Evolutionary conservation across 2,329 filamentous ascomycete species (phyloP).

Genomic region (Amphichorda felina): DNA sequence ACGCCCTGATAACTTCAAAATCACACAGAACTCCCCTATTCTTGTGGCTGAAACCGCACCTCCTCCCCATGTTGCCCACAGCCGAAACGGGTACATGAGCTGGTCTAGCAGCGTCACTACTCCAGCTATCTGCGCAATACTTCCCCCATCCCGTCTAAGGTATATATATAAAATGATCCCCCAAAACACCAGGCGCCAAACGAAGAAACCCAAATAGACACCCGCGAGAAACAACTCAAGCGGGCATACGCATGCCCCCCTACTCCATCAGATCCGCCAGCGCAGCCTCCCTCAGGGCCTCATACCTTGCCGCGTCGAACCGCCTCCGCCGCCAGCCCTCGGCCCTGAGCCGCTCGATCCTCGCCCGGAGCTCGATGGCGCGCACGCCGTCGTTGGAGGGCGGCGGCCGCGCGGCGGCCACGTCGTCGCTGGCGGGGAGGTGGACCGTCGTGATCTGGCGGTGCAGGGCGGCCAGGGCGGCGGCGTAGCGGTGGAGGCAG

Average conservation of each 20-base stretch:
- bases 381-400: conserved; percentile 21
- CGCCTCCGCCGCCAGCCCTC: conserved; percentile 42
- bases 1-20: too few species aligned
- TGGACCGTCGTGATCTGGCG: conserved; percentile 34
- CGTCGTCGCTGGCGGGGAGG: conserved; percentile 28
- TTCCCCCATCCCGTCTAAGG: too few species aligned
- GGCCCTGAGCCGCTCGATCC: conserved; percentile 42
- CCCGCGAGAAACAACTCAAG: neutral
- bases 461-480: conserved; percentile 33
- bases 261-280: conserved; percentile 32
- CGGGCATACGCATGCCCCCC: too few species aligned
- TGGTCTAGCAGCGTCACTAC: too few species aligned
- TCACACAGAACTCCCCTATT: too few species aligned
- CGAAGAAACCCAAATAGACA: neutral
- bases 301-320: conserved; percentile 41
- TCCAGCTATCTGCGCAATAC: too few species aligned
- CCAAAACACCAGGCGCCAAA: neutral
- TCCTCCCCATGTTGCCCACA: too few species aligned
- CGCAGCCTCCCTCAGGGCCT: conserved; percentile 36
- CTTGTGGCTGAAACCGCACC: too few species aligned
- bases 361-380: conserved; percentile 29
- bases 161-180: too few species aligned
- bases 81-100: too few species aligned
- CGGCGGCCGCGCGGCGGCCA: conserved; percentile 8
- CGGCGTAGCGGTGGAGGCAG: conserved; percentile 30